Conservation (phyloP, 176 grass and related monocot species). For the Dendrocalamus sinicus region DNA sequence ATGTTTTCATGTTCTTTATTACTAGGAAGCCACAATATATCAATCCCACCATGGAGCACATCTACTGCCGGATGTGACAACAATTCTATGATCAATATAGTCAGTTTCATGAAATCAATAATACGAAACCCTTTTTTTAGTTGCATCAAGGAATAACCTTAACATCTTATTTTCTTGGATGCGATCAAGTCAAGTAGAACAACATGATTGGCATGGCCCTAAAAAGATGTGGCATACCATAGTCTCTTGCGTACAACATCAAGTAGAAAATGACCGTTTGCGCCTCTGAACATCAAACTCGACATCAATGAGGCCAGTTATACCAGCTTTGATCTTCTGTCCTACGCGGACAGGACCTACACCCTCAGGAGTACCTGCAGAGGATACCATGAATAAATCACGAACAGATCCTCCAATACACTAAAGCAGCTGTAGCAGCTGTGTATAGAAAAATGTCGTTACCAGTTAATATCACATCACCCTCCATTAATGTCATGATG, state of each 20-base stretch:
- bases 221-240: constrained; percentile 8
- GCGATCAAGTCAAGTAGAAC: not conserved
- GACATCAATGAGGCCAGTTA: constrained; percentile 85
- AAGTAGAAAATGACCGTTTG: constrained; percentile 48
- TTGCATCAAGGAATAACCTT: not conserved
- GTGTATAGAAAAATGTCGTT: constrained; percentile 3
- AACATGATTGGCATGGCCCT: not conserved
- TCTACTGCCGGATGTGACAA: not conserved
- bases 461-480: constrained; percentile 96
- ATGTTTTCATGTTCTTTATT: not conserved
- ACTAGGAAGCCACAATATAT: not conserved
- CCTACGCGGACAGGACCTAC: constrained; percentile 80
- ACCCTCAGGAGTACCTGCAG: constrained; percentile 82
- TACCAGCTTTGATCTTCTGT: constrained; percentile 92
- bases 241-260: constrained; percentile 38
- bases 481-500: constrained; percentile 88
- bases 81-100: not conserved
- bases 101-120: not conserved
- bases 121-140: not conserved
- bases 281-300: constrained; percentile 92
- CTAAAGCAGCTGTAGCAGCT: not conserved
- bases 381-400: constrained; percentile 9
- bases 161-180: not conserved
- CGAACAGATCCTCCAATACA: not conserved
- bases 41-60: not conserved